Evolutionary conservation across 208 protist genomes (phyloP).

Genomic region (Acanthamoeba healyi): DNA sequence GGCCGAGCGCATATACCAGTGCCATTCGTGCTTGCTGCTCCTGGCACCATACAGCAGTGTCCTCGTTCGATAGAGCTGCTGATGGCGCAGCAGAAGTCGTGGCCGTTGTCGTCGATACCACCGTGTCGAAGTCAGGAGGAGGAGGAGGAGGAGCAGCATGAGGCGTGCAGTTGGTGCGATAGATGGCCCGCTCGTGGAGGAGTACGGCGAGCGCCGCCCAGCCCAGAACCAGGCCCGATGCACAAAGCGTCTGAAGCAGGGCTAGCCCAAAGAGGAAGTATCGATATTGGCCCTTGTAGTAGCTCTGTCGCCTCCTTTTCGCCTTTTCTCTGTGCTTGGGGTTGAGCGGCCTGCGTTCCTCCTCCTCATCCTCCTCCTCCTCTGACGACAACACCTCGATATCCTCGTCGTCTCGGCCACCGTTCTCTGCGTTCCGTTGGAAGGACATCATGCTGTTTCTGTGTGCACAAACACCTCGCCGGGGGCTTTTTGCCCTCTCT

Average conservation of each 20-base stretch:
- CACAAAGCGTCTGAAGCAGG: neutral
- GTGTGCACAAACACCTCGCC: too few relatives aligned
- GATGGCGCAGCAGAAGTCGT: too few relatives aligned
- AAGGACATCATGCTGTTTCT: too few relatives aligned
- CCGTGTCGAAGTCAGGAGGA: neutral
- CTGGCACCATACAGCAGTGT: neutral
- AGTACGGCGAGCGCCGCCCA: slow-evolving; percentile 6
- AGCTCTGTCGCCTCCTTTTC: neutral
- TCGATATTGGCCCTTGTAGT: slow-evolving; percentile 41
- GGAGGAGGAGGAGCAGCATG: too few relatives aligned
- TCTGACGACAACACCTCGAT: too few relatives aligned
- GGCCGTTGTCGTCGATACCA: neutral
- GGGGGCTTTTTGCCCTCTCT: too few relatives aligned
- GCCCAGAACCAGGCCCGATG: neutral
- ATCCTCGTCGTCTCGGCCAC: too few relatives aligned
- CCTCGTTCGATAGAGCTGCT: neutral
- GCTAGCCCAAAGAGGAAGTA: slow-evolving; percentile 10
- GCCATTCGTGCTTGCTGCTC: slow-evolving; percentile 7
- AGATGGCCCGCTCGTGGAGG: neutral
- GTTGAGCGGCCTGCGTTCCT: too few relatives aligned
- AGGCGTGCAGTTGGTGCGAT: neutral
- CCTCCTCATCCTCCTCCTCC: too few relatives aligned
- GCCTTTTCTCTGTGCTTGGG: neutral
- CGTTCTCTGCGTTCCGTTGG: too few relatives aligned
- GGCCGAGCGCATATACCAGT: slow-evolving; percentile 1